Evolutionary conservation across 768 basidiomycete species (phyloP).

Genomic region (Auricularia sp.): DNA sequence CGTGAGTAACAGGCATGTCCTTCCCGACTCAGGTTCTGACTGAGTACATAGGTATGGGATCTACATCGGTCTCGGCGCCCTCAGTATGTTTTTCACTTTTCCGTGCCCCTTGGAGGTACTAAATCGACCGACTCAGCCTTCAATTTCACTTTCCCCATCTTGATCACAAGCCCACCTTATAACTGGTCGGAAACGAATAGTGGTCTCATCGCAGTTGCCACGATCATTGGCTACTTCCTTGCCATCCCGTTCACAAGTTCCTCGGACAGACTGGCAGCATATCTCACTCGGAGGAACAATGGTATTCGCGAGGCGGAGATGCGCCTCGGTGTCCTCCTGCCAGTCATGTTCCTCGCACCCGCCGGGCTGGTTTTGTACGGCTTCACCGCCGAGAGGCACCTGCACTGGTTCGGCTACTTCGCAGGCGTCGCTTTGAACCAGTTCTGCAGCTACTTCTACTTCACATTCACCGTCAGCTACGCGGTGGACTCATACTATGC

Average conservation of each 20-base stretch:
- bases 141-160: constrained; percentile 4
- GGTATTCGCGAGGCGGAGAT: constrained; percentile 6
- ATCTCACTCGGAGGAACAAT: constrained; percentile 3
- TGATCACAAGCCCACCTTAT: constrained; percentile 3
- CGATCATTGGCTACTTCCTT: constrained; percentile 2
- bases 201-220: constrained; percentile 5
- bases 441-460: constrained; percentile 5
- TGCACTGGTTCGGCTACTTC: constrained; percentile 6
- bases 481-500: constrained; percentile 6
- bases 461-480: constrained; percentile 5
- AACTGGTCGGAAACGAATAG: constrained; percentile 5
- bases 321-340: constrained; percentile 5
- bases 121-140: background rate
- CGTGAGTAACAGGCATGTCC: background rate
- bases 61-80: constrained; percentile 4
- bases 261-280: constrained; percentile 3
- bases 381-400: constrained; percentile 3
- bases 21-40: background rate
- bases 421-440: constrained; percentile 5
- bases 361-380: constrained; percentile 4
- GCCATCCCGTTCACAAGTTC: constrained; percentile 4
- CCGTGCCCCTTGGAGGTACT: no score
- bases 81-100: background rate
- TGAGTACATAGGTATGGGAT: background rate
- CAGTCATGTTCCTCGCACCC: constrained; percentile 4